Percentiles rank a stretch among this genome's conserved stretches.
Conservation (phyloP, 306 rosid genomes). For the Parietaria judaica region DNA sequence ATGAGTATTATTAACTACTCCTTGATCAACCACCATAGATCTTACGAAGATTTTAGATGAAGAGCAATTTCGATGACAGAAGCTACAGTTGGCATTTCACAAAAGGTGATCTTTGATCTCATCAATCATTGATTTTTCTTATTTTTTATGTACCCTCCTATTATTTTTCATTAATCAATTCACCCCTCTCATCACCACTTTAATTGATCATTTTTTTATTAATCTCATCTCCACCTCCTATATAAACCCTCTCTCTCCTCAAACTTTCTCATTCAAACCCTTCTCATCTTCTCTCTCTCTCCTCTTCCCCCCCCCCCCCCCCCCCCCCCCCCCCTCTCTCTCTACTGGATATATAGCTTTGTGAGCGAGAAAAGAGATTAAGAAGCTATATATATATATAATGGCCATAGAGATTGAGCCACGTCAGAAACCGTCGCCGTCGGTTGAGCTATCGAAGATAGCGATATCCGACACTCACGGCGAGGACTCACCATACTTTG, state of each 20-base stretch:
- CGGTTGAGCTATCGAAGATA: constrained; percentile 50
- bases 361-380: background rate
- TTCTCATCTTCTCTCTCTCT: constrained; percentile 9
- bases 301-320: background rate
- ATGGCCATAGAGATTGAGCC: constrained; percentile 56
- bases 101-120: constrained; percentile 35
- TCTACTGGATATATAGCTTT: background rate
- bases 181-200: constrained; percentile 17
- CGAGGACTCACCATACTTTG: constrained; percentile 87
- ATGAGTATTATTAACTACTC: constrained; percentile 2
- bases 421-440: constrained; percentile 5
- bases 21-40: constrained; percentile 41
- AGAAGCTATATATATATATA: constrained; percentile 12
- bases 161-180: background rate
- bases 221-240: constrained; percentile 26
- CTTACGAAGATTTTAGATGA: constrained; percentile 20
- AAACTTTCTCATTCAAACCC: constrained; percentile 39
- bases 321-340: background rate
- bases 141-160: background rate
- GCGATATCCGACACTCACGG: constrained; percentile 88
- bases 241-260: constrained; percentile 20
- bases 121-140: constrained; percentile 32
- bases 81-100: constrained; percentile 45
- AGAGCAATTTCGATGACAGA: constrained; percentile 25
- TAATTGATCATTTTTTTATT: constrained; percentile 5